A percentile compares a stretch with the other conserved stretches of the same genome.
These are phyloP conservation scores for Boletus smithii DNA, from an alignment of 1,284 basidiomycete species.

Conservation along the genomic window DNA sequence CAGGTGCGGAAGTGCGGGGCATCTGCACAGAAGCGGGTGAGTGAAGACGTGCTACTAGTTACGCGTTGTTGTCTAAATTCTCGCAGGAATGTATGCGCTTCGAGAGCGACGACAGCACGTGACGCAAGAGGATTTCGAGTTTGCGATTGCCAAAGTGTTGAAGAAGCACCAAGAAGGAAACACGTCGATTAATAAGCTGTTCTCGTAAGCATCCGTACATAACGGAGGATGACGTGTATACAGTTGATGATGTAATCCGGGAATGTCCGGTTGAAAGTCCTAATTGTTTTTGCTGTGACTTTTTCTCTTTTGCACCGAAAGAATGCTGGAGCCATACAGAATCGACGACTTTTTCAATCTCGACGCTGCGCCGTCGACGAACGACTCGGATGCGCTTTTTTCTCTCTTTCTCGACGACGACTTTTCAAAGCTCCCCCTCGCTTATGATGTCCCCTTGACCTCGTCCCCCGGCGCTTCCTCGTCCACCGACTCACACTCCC, in stretches of 20 bases:
- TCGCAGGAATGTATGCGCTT: conserved; percentile 90
- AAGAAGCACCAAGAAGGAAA: conserved; percentile 93
- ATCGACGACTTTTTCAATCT: conserved; percentile 54
- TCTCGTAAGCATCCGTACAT: conserved; percentile 48
- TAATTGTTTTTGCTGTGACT: too few species aligned
- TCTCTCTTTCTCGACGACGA: conserved; percentile 44
- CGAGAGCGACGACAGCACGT: conserved; percentile 95
- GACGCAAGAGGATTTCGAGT: conserved; percentile 98
- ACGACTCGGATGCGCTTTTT: conserved; percentile 38
- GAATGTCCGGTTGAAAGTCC: conserved; percentile 7
- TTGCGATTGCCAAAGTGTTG: conserved; percentile 92
- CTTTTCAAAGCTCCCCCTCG: conserved; percentile 36
- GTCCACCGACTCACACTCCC: conserved; percentile 20
- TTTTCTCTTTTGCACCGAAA: background rate
- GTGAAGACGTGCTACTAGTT: too few species aligned
- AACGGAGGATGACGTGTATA: conserved; percentile 19
- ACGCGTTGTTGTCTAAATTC: too few species aligned
- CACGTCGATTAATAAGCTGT: conserved; percentile 87
- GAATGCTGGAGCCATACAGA: conserved; percentile 26
- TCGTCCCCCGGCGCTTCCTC: conserved; percentile 20
- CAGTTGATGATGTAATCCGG: conserved; percentile 17
- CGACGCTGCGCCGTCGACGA: conserved; percentile 38
- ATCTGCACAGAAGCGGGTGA: conserved; percentile 97
- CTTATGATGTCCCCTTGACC: conserved; percentile 39
- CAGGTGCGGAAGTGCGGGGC: conserved; percentile 95